Base-by-base conservation (phyloP, 169 alveolate genomes). In the Blepharisma undulans region DNA sequence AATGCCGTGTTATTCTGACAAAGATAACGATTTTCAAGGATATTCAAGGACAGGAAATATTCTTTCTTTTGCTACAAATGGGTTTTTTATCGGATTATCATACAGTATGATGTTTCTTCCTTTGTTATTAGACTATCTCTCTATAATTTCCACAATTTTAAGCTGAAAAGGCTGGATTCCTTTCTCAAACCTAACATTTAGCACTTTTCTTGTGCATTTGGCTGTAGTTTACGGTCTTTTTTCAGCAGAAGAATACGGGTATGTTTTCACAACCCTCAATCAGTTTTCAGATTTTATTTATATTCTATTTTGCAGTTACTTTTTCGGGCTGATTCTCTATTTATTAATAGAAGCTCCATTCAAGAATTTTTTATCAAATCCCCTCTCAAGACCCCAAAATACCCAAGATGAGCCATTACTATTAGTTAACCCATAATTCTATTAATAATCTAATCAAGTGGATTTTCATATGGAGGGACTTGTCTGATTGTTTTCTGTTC, bases 401-500 rank as follows among this genome's bases (percentile, higher is more conserved):
- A 74, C 80, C 80, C 80, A 74, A 7, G 80, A 74, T 14, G 80
- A 25, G 29, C 80, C 80, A 1, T 74, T 74, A 74, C 80, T 74
- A 10, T 48, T 48, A 48, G 66, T 48, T 48, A 48, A 48, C 14
- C 66, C 66, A 5, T 48, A 48, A 48, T 48, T 48, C 80, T 74
- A 74, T 78, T 78, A 27, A 21, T 27, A 78, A 25, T 32, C 60
- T 59, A 82, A 10, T 60, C 34, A 22, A 86, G 84, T 22, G 91
- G 91, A 25, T 86, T 86, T 19, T 21, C 34, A 36, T 71, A 86
- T 25, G 30, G 36, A 30, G 92, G 74, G 60, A 72, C 85, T 21
- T 30, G 33, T 4, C 92, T 21, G 12, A 88, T 76, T 36, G 60
- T 88, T n/a, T 22, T 88, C 48, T 88, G 87, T 19, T 72, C 71